A percentile compares a stretch with the other conserved stretches of the same genome.
These are phyloP conservation scores for Aquanectria penicillioides DNA, from an alignment of 2,329 filamentous ascomycete species.

Conservation along the genomic window DNA sequence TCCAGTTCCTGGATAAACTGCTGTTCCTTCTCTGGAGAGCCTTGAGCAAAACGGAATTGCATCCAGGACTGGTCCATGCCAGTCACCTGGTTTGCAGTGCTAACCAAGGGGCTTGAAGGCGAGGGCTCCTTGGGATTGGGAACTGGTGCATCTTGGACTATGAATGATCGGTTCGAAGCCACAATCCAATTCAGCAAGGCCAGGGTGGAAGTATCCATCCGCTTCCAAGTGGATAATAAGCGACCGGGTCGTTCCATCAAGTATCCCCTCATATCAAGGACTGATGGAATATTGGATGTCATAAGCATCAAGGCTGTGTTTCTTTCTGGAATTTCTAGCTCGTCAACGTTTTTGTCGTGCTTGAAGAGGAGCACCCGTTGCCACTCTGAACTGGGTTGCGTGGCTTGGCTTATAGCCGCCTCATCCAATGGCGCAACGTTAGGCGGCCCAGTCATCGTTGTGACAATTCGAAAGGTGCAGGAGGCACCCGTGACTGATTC, in stretches of 20 bases:
- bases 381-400: slow-evolving; percentile 17
- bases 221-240: slow-evolving; percentile 56
- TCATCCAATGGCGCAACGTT: not conserved
- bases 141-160: slow-evolving; percentile 74
- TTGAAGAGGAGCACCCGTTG: slow-evolving; percentile 35
- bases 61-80: slow-evolving; percentile 72
- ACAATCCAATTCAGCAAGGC: slow-evolving; percentile 86
- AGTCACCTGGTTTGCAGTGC: slow-evolving; percentile 59
- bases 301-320: slow-evolving; percentile 52
- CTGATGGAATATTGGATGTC: slow-evolving; percentile 68
- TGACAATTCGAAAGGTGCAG: slow-evolving; percentile 27
- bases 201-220: slow-evolving; percentile 72
- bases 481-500: slow-evolving; percentile 7
- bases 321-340: slow-evolving; percentile 19
- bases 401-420: slow-evolving; percentile 6
- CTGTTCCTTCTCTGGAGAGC: slow-evolving; percentile 86
- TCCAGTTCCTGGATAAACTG: slow-evolving; percentile 74
- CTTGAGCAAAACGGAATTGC: slow-evolving; percentile 90
- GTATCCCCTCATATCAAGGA: slow-evolving; percentile 65
- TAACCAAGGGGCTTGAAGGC: not conserved
- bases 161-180: slow-evolving; percentile 88
- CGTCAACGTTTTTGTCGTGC: slow-evolving; percentile 38
- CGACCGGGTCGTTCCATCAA: slow-evolving; percentile 52
- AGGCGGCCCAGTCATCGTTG: slow-evolving; percentile 5
- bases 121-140: slow-evolving; percentile 1